These are phyloP conservation scores for Cladosporium austrohemisphaericum DNA, from an alignment of 2,329 filamentous ascomycete genomes.

Conservation along the genomic window DNA sequence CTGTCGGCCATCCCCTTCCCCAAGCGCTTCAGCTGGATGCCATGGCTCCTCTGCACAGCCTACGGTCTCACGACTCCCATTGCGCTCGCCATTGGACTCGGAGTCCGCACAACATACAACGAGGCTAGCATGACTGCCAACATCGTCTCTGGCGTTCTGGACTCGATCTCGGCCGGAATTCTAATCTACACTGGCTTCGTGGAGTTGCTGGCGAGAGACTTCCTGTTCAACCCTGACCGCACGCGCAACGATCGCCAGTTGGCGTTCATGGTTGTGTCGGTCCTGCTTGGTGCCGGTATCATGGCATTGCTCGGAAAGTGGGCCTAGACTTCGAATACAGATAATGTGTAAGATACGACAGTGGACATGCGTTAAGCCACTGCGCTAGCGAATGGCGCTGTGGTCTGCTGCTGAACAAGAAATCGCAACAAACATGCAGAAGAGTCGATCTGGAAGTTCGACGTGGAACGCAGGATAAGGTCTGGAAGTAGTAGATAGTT, in stretches of 20 bases:
- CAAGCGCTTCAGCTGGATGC: constrained; percentile 63
- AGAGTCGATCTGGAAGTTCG: too few species aligned
- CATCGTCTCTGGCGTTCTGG: constrained; percentile 83
- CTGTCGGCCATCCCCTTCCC: constrained; percentile 78
- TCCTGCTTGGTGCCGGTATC: constrained; percentile 69
- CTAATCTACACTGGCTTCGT: constrained; percentile 47
- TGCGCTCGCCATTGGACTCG: constrained; percentile 78
- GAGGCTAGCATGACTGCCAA: constrained; percentile 60
- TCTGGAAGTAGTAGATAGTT: too few species aligned
- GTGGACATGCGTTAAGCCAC: too few species aligned
- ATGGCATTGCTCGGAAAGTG: constrained; percentile 85
- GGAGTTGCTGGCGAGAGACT: constrained; percentile 47
- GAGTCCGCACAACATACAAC: constrained; percentile 63
- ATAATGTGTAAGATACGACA: constrained; percentile 16
- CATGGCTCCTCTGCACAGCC: constrained; percentile 66
- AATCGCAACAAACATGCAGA: too few species aligned
- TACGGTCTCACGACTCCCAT: constrained; percentile 81
- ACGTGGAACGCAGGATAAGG: too few species aligned
- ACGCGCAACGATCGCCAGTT: constrained; percentile 83
- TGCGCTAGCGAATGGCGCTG: too few species aligned
- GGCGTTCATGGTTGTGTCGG: constrained; percentile 85
- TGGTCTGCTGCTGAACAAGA: too few species aligned
- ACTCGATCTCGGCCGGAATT: constrained; percentile 74
- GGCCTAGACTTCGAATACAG: constrained; percentile 52
- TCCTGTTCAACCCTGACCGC: constrained; percentile 71